Base-by-base conservation (phyloP, 1,284 basidiomycete genomes). In the Trichosporon asahii region DNA sequence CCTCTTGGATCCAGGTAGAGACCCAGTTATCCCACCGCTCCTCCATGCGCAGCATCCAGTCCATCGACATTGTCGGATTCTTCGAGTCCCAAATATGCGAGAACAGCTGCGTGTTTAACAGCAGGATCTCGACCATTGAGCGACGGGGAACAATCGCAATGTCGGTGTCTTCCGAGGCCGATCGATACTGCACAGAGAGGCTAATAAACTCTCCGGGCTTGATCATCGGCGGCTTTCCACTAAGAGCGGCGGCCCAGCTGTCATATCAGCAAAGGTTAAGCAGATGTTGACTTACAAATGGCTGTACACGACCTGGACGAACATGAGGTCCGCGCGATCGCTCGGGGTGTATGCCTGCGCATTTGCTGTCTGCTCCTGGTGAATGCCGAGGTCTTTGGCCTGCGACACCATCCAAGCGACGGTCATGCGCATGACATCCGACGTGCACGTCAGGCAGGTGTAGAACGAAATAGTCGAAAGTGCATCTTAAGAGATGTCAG, bases 401-500 rank as follows among this genome's bases (percentile, higher is more conserved):
- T 73, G 72, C 25, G 70, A 66, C n/a, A 71, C 68, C 67, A 73
- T 65, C 72, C 72, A 73, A 25, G 68, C 55, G 4, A 73, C 72
- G 18, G 70, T 68, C 57, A 66, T 49, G 31, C 70, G 68, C 25
- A 27, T 64, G 27, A 64, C 64, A 12, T 71, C 70, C 5, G 64
- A 18, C 35, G 68, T 67, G 65, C 70, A 71, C 8, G 68, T 57
- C n/a, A 73, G 61, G 7, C 60, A 66, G 6, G 70, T 60, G 37
- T 73, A 73, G 68, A 68, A 73, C 64, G 70, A 70, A 21, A 73
- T 40, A 0, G 35, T 64, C 23, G 64, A 69, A 3, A 73, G 66
- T 1, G 72, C 68, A 9, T 73, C 72, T 73, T n/a, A n/a, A n/a
- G 66, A 3, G 49, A 14, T 3, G 65, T 72, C 44, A 73, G 69